Evolutionary conservation across 2,329 filamentous ascomycete genomes (phyloP), one percentile per base, ranked within the genome.

Genomic region (Aspergillus sp.): DNA sequence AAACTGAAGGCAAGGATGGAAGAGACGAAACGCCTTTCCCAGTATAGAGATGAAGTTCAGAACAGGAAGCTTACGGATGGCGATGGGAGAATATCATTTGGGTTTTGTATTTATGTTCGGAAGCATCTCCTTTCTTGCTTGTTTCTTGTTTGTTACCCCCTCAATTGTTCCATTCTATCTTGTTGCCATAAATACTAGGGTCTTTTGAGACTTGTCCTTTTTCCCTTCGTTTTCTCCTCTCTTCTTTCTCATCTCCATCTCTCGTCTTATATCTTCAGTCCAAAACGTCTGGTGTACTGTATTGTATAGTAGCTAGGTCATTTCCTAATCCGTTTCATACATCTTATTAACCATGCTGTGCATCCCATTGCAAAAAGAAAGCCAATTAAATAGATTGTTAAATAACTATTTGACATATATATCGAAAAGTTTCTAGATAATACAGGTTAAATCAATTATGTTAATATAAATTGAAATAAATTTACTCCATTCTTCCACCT

Each of bases 1-100:
- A 50, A 38, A 78, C 78, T 33, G 74, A 53, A 19, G 61, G 59
- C 40, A 65, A 66, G 48, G 57, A 65, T 51, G 65, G 58, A 53
- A 62, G 55, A 49, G 61, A 66, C 37, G 52, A 63, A 44, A 62
- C 60, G 13, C 60, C 62, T 38, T 40, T 56, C 30, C 58, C 62
- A 31, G 48, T 52, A 52, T 60, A 50, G 48, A 45, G 26, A 30
- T 39, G 38, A 44, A 42, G 44, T 41, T 40, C 13, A n/a, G 13
- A 39, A 44, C 38, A 46, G n/a, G 35, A 31, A 34, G 10, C n/a
- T 42, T 37, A 36, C 27, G 42, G 31, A 40, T 45, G 47, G 42
- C 37, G 41, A 52, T 40, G 35, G 48, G 42, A 29, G 37, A 33
- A 47, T 47, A 46, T 46, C 43, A 37, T 45, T 46, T 42, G 33